These are phyloP conservation scores for Byssoonygena ceratinophila DNA, from an alignment of 2,329 filamentous ascomycete species.

Conservation along the genomic window DNA sequence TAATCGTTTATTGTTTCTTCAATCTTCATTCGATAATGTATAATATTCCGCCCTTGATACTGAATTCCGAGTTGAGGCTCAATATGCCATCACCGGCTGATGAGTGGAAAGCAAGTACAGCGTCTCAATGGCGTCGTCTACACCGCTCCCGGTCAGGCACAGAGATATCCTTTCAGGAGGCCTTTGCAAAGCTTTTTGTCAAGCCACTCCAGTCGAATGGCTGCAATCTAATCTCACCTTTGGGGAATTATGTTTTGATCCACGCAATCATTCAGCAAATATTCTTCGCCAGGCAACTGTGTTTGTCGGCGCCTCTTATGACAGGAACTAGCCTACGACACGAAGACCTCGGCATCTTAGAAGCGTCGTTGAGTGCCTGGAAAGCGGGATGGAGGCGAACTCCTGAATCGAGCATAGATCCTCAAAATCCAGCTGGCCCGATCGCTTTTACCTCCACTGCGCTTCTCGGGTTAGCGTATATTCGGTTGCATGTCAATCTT, in stretches of 20 bases:
- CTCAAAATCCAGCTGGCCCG: conserved; percentile 43
- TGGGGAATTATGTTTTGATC: conserved; percentile 46
- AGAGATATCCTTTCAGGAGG: conserved; percentile 35
- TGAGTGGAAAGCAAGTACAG: conserved; percentile 46
- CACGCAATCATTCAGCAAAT: conserved; percentile 47
- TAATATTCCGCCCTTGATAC: conserved; percentile 49
- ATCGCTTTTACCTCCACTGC: conserved; percentile 45
- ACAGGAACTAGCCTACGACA: conserved; percentile 34
- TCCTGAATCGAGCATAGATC: conserved; percentile 45
- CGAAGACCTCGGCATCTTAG: conserved; percentile 38
- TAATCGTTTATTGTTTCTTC: conserved; percentile 49
- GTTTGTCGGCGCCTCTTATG: conserved; percentile 36
- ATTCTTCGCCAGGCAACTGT: conserved; percentile 42
- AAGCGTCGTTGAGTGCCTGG: conserved; percentile 42
- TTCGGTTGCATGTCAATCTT: conserved; percentile 39
- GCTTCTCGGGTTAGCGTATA: conserved; percentile 39
- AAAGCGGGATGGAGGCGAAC: conserved; percentile 44
- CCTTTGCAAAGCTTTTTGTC: conserved; percentile 36
- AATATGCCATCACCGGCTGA: conserved; percentile 46
- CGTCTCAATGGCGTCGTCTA: conserved; percentile 40
- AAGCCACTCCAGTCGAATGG: conserved; percentile 29
- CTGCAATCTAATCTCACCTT: conserved; percentile 36
- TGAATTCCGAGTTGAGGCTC: conserved; percentile 46
- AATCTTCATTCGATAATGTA: conserved; percentile 54
- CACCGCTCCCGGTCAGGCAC: conserved; percentile 27